Evolutionary conservation across 495 filamentous ascomycete genomes (phyloP).

Genomic region (Lophium mytilinum): DNA sequence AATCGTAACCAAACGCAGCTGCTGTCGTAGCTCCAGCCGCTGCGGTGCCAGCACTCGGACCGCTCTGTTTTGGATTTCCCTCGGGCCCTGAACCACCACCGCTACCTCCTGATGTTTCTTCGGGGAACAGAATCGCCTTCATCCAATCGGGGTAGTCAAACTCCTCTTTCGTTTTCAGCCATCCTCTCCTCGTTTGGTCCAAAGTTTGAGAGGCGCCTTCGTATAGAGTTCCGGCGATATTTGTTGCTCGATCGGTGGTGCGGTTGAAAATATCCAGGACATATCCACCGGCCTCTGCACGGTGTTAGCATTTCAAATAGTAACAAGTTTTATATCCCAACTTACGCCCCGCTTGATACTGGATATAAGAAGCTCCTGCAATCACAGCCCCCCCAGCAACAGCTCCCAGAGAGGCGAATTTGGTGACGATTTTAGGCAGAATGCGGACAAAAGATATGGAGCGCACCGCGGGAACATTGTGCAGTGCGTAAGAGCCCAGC

Average conservation of each 20-base stretch:
- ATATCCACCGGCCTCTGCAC: slow-evolving; percentile 77
- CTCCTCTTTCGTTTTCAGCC: slow-evolving; percentile 73
- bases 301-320: slow-evolving; percentile 25
- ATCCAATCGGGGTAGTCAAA: slow-evolving; percentile 74
- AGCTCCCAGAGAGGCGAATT: slow-evolving; percentile 78
- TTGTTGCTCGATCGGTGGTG: slow-evolving; percentile 59
- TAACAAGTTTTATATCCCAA: slow-evolving; percentile 13
- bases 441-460: slow-evolving; percentile 78
- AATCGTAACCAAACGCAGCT: slow-evolving; percentile 62
- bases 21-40: slow-evolving; percentile 51
- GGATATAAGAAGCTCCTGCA: slow-evolving; percentile 80
- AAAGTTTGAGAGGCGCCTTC: slow-evolving; percentile 64
- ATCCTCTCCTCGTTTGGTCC: slow-evolving; percentile 68
- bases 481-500: slow-evolving; percentile 63
- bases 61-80: slow-evolving; percentile 55
- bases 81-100: slow-evolving; percentile 41
- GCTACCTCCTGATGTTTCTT: slow-evolving; percentile 28
- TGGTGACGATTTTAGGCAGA: slow-evolving; percentile 81
- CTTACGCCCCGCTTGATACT: slow-evolving; percentile 92
- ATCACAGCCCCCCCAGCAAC: slow-evolving; percentile 84
- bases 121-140: slow-evolving; percentile 56
- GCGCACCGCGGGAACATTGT: slow-evolving; percentile 77
- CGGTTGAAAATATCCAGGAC: slow-evolving; percentile 69
- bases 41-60: slow-evolving; percentile 38
- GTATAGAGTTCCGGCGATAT: slow-evolving; percentile 56